Evolutionary conservation across 306 rosid genomes (phyloP), one percentile per base, ranked within the genome.

Genomic region (Malus sieversii): DNA sequence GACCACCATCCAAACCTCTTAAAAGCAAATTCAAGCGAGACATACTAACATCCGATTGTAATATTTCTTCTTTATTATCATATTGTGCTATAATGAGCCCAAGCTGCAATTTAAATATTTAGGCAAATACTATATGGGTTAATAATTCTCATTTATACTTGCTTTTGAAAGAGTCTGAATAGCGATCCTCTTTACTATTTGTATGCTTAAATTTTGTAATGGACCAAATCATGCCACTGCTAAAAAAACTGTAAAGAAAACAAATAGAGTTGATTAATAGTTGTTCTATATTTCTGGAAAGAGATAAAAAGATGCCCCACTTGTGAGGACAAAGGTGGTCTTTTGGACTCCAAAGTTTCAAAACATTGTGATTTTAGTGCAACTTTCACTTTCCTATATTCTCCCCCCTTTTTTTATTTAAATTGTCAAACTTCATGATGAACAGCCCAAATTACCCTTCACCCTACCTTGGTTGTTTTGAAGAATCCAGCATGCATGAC

Each of bases 311-410:
- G 82, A 77, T 82, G 55, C 83, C 81, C 84, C 79, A 69, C 53
- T 81, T 68, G 44, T 74, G 73, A 78, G 57, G 90, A 89, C 91
- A 87, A 83, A 84, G 85, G 79, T 77, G 40, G 79, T 71, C 89
- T 86, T 84, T 77, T 53, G 58, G 75, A 67, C 68, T 74, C 72
- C 38, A 76, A 64, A 64, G 68, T 64, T 64, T 25, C 42, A 64
- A 75, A 68, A 42, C 73, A 46, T 22, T 18, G 68, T 42, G 68
- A 78, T 16, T 10, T 44, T 73, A 68, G 40, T 66, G 53, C 60
- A 8, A 68, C 46, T 77, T 72, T 72, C 64, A 63, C 87, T 86
- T 85, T 82, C 51, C 65, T 66, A 19, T 83, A 86, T 88, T 87
- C 87, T 75, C 75, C 51, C 40, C 29, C 19, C 77, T 74, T 81